Evolutionary conservation across 371 early-diverging fungal genomes (phyloP), one percentile per base, ranked within the genome.

Genomic region (Quaeritorhiza haematococci): DNA sequence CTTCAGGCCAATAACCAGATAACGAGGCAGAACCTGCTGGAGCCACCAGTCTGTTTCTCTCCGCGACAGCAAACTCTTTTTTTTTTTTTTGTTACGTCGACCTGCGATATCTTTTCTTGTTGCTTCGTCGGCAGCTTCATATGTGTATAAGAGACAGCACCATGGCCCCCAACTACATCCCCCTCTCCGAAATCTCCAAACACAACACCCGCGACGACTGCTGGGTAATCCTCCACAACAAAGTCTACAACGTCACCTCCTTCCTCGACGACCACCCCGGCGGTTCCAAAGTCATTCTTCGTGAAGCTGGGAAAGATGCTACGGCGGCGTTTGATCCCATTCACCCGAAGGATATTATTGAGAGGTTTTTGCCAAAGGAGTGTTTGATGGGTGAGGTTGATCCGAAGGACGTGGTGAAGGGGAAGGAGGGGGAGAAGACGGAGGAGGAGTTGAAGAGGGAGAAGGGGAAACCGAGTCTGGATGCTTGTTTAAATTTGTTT

Each of bases 141-240:
- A n/a, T n/a, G n/a, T n/a, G n/a, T n/a, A n/a, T n/a, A n/a, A n/a
- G n/a, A n/a, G n/a, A n/a, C n/a, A n/a, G n/a, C n/a, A n/a, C n/a
- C n/a, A n/a, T n/a, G n/a, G n/a, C n/a, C n/a, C n/a, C n/a, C n/a
- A n/a, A n/a, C n/a, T n/a, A n/a, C n/a, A n/a, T n/a, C n/a, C n/a
- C 72, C 26, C 29, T 61, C 13, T 76, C 67, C 15, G 79, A 96
- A 55, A 90, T 98, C 21, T 81, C 88, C 32, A 87, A 89, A 70
- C 97, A 96, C 74, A 88, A 86, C 80, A 89, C 71, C 52, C 79
- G 84, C 48, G 77, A 91, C 5, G 96, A 96, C 72, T 90, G 93
- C 71, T 98, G 96, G 98, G 92, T 96, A 44, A 81, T 93, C 60
- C 86, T 97, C 19, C 87, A 92, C 61, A 92, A 89, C 38, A 79